Conservation (phyloP, 768 basidiomycete species). For the Panellus pusillus region DNA sequence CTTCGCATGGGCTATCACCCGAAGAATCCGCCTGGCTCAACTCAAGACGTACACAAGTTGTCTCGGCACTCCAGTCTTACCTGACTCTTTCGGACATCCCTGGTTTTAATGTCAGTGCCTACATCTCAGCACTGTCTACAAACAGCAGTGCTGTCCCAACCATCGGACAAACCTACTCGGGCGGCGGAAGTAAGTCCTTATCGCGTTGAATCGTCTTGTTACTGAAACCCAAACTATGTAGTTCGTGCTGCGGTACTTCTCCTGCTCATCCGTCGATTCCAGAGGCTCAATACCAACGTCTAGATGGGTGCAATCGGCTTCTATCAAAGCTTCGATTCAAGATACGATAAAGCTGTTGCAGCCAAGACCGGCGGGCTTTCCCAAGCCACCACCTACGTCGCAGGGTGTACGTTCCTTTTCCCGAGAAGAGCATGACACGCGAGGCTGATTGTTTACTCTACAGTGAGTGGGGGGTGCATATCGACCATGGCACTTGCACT, state of each 20-base stretch:
- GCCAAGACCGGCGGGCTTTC: constrained; percentile 7
- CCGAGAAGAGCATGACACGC: not conserved
- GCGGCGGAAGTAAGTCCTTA: constrained; percentile 6
- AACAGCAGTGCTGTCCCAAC: constrained; percentile 6
- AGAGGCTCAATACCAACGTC: not conserved
- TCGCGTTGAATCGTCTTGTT: not conserved
- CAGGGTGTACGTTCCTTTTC: constrained; percentile 4
- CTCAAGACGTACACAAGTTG: constrained; percentile 9
- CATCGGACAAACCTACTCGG: constrained; percentile 10
- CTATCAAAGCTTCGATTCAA: constrained; percentile 13
- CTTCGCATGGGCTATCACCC: constrained; percentile 7
- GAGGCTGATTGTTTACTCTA: not conserved
- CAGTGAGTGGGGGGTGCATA: constrained; percentile 5
- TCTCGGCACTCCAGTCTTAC: constrained; percentile 4
- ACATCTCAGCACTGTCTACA: constrained; percentile 6
- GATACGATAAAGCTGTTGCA: constrained; percentile 4
- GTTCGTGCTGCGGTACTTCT: not conserved
- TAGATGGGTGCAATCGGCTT: constrained; percentile 6
- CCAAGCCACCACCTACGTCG: constrained; percentile 10
- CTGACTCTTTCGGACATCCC: constrained; percentile 10
- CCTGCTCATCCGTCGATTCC: not conserved
- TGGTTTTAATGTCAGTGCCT: constrained; percentile 6
- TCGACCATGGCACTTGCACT: constrained; percentile 7
- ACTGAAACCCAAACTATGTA: not conserved
- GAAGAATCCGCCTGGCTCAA: constrained; percentile 8